Conservation (phyloP, 768 basidiomycete genomes). For the Russula ochroleuca region DNA sequence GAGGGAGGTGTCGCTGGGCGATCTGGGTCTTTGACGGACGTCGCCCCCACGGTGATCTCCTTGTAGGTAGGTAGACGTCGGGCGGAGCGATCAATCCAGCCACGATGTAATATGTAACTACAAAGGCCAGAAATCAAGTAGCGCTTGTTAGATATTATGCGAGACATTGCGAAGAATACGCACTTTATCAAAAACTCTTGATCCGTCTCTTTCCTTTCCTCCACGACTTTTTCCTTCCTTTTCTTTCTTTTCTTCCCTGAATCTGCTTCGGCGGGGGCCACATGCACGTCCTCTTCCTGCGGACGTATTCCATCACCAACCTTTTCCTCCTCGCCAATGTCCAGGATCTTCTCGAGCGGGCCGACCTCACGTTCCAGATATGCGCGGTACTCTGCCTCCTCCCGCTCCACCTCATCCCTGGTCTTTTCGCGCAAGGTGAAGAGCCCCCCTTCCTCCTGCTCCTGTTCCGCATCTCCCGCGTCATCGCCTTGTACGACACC, state of each 20-base stretch:
- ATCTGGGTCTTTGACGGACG: constrained; percentile 29
- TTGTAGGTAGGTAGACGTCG: constrained; percentile 78
- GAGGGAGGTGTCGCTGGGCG: constrained; percentile 15
- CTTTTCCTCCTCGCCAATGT: constrained; percentile 41
- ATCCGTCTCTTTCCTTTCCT: constrained; percentile 57
- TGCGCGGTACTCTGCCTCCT: constrained; percentile 81
- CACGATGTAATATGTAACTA: constrained; percentile 95
- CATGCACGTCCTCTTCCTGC: constrained; percentile 31
- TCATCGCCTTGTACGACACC: constrained; percentile 32
- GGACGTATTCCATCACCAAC: constrained; percentile 31
- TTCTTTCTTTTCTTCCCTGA: constrained; percentile 34
- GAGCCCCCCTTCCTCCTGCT: constrained; percentile 59
- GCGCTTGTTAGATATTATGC: background rate
- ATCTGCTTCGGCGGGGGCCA: constrained; percentile 32
- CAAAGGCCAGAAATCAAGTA: background rate
- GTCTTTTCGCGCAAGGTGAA: constrained; percentile 73
- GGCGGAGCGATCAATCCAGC: constrained; percentile 85
- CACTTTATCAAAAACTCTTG: constrained; percentile 91
- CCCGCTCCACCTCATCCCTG: constrained; percentile 66
- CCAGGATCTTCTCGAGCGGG: constrained; percentile 62
- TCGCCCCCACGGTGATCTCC: constrained; percentile 56
- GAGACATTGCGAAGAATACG: constrained; percentile 32
- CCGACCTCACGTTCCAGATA: constrained; percentile 84
- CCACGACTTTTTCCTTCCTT: constrained; percentile 29
- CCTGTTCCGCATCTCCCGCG: constrained; percentile 39